These are phyloP conservation scores for Xylona heveae DNA, from an alignment of 495 filamentous ascomycete species.

Conservation along the genomic window DNA sequence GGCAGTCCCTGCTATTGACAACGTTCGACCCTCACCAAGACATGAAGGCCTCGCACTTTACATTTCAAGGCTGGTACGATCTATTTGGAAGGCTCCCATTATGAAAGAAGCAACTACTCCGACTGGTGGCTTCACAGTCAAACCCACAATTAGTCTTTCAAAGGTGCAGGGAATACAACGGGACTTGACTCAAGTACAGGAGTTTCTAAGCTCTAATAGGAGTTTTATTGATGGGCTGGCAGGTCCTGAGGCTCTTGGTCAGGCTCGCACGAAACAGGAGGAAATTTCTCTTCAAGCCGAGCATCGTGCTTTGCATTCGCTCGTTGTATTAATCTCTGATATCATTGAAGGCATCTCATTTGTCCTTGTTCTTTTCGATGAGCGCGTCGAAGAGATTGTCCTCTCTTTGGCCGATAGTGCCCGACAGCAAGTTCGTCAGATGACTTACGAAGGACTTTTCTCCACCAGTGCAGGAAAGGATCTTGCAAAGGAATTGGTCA, in stretches of 20 bases:
- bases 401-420: conserved; percentile 47
- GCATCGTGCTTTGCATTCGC: conserved; percentile 73
- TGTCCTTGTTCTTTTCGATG: conserved; percentile 78
- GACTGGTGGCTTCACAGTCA: conserved; percentile 26
- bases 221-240: conserved; percentile 80
- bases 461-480: conserved; percentile 58
- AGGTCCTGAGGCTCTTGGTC: conserved; percentile 57
- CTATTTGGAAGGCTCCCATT: conserved; percentile 60
- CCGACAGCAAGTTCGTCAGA: conserved; percentile 41
- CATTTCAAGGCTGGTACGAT: conserved; percentile 61
- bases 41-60: conserved; percentile 79
- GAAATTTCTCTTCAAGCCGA: conserved; percentile 81
- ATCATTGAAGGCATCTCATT: conserved; percentile 95
- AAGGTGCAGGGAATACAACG: conserved; percentile 62
- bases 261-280: conserved; percentile 57
- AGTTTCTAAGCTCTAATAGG: conserved; percentile 68
- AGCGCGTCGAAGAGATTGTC: conserved; percentile 75
- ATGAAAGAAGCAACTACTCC: conserved; percentile 33
- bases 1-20: conserved; percentile 39
- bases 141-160: conserved; percentile 26
- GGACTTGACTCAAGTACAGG: conserved; percentile 51
- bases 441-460: conserved; percentile 78
- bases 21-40: conserved; percentile 66
- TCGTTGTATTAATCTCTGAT: conserved; percentile 59
- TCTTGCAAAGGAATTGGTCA: conserved; percentile 88